Evolutionary conservation across 257 asterid species (phyloP).

Genomic region (Linderniella brevidens): DNA sequence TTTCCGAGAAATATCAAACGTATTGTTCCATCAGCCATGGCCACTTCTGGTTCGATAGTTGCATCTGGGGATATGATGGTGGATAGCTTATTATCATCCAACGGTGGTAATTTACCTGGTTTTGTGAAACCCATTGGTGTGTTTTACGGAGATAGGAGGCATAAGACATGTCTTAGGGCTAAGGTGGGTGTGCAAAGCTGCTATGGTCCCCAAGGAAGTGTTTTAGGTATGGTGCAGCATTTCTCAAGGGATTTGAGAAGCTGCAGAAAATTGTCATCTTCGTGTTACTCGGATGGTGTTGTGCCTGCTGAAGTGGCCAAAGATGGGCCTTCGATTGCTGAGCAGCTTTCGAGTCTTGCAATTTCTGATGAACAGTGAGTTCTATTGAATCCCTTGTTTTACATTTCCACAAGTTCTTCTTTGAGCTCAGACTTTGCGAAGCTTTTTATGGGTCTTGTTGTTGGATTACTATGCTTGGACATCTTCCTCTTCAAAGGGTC

Average conservation of each 20-base stretch:
- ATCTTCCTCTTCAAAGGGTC: too few species aligned
- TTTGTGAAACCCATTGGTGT: constrained; percentile 32
- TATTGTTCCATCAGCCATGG: constrained; percentile 19
- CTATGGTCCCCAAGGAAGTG: constrained; percentile 15
- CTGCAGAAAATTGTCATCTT: constrained; percentile 23
- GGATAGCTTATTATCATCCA: constrained; percentile 24
- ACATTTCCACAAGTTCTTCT: constrained; percentile 6
- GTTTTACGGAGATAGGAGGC: constrained; percentile 23
- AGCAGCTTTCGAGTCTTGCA: constrained; percentile 31
- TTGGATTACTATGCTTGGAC: too few species aligned
- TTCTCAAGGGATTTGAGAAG: constrained; percentile 14
- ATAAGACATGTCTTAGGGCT: constrained; percentile 20
- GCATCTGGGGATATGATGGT: constrained; percentile 44
- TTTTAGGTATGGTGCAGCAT: constrained; percentile 7
- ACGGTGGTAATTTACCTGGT: constrained; percentile 29
- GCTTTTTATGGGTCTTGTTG: too few species aligned
- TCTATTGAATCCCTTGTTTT: too few species aligned
- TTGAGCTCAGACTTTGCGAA: neutral
- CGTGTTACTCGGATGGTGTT: constrained; percentile 36
- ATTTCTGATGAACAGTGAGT: constrained; percentile 42
- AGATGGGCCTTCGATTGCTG: constrained; percentile 27
- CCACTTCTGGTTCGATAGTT: constrained; percentile 33
- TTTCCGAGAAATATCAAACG: constrained; percentile 6
- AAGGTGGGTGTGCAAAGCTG: constrained; percentile 22
- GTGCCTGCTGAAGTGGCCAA: constrained; percentile 22